Percentiles rank a stretch among this genome's conserved stretches.
Conservation (phyloP, 2,329 filamentous ascomycete species). For the Penicillium sp. region DNA sequence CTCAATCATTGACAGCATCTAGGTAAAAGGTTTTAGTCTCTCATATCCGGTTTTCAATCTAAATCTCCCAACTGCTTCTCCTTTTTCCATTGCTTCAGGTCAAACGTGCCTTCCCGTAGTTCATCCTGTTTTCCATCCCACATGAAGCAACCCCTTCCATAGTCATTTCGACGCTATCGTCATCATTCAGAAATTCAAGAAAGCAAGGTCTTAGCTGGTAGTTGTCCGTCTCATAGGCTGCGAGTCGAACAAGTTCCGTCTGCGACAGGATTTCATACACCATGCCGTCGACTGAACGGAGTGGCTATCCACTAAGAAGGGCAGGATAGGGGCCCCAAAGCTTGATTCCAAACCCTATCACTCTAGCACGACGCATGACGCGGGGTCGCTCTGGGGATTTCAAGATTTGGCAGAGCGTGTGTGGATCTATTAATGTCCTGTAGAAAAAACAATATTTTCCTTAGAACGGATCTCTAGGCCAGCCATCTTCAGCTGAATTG, state of each 20-base stretch:
- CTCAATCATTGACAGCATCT: too few relatives aligned
- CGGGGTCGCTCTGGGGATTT: too few relatives aligned
- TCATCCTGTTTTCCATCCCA: constrained; percentile 15
- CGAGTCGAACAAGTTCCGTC: constrained; percentile 13
- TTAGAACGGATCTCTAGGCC: too few relatives aligned
- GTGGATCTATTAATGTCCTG: too few relatives aligned
- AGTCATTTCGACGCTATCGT: neutral
- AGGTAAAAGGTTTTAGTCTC: neutral
- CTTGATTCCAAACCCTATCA: too few relatives aligned
- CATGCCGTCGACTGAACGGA: constrained; percentile 6
- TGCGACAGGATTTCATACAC: constrained; percentile 9
- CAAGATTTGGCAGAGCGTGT: too few relatives aligned
- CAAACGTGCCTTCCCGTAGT: constrained; percentile 11
- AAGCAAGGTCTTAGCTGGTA: constrained; percentile 6
- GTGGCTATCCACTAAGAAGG: constrained; percentile 5
- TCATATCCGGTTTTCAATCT: neutral
- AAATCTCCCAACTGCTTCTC: neutral
- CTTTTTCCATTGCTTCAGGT: constrained; percentile 14
- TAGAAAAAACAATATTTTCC: too few relatives aligned
- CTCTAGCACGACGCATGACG: too few relatives aligned
- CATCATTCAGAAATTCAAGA: constrained; percentile 10
- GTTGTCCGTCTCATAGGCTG: constrained; percentile 12
- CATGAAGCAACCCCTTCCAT: constrained; percentile 8
- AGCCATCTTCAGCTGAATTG: too few relatives aligned
- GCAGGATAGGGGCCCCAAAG: neutral